A percentile compares a stretch with the other conserved stretches of the same genome.
Conservation (phyloP, 345 rosid genomes). For the Mallotus nudiflorus region DNA sequence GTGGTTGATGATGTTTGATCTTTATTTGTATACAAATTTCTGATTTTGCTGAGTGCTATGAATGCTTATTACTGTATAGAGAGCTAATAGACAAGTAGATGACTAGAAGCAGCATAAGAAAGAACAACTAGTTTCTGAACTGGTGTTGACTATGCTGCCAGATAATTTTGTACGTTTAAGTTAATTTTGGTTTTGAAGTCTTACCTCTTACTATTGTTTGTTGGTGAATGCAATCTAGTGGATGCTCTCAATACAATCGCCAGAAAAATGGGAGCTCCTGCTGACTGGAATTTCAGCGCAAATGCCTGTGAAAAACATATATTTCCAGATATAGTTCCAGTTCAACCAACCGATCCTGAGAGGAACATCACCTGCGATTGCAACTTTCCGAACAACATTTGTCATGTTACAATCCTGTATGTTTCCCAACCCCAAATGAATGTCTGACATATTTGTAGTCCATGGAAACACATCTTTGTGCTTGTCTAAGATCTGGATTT, state of each 20-base stretch:
- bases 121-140: too few relatives aligned
- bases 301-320: slow-evolving; percentile 34
- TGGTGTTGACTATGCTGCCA: not conserved
- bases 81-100: too few relatives aligned
- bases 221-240: slow-evolving; percentile 26
- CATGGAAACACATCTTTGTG: too few relatives aligned
- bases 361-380: slow-evolving; percentile 45
- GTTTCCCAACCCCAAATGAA: slow-evolving; percentile 4
- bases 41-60: too few relatives aligned
- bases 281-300: slow-evolving; percentile 49
- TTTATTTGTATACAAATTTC: too few relatives aligned
- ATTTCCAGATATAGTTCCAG: slow-evolving; percentile 33
- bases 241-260: slow-evolving; percentile 46
- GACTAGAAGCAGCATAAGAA: too few relatives aligned
- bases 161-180: not conserved
- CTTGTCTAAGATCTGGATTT: too few relatives aligned
- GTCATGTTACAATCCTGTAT: slow-evolving; percentile 8
- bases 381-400: slow-evolving; percentile 27
- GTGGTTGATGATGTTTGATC: too few relatives aligned
- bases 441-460: too few relatives aligned
- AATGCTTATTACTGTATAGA: too few relatives aligned
- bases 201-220: not conserved
- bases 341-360: slow-evolving; percentile 30
- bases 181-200: not conserved
- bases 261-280: slow-evolving; percentile 42